These are phyloP conservation scores for Synchytrium microbalum DNA, from an alignment of 371 early-diverging fungal species.

Conservation along the genomic window DNA sequence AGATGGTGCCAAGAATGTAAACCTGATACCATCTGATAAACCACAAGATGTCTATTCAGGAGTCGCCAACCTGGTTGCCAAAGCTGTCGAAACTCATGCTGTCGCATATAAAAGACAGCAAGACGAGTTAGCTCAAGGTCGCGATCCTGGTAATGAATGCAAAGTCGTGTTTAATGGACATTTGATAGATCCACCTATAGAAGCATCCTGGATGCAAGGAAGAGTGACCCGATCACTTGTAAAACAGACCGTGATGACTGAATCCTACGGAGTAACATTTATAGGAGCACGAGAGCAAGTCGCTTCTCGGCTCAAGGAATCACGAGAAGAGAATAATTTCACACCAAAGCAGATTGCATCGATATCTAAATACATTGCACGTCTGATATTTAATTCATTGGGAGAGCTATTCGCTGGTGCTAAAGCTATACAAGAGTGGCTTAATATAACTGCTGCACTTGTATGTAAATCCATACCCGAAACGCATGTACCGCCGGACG, in stretches of 20 bases:
- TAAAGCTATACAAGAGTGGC: conserved; percentile 85
- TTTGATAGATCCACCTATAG: conserved; percentile 2
- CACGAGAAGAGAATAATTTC: conserved; percentile 15
- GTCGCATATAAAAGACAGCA: conserved; percentile 37
- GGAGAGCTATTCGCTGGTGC: conserved; percentile 78
- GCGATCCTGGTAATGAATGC: not conserved
- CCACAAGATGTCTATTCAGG: conserved; percentile 94
- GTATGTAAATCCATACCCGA: conserved; percentile 73
- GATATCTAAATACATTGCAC: conserved; percentile 59
- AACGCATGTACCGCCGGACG: conserved; percentile 25
- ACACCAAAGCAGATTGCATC: conserved; percentile 27
- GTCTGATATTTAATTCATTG: conserved; percentile 70
- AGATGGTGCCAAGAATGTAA: conserved; percentile 87
- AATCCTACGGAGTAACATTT: conserved; percentile 96
- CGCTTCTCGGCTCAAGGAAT: conserved; percentile 55
- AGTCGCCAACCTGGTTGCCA: conserved; percentile 70
- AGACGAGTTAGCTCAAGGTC: not conserved
- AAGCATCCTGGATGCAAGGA: conserved; percentile 33
- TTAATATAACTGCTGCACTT: conserved; percentile 78
- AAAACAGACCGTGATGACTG: conserved; percentile 99
- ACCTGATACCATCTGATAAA: conserved; percentile 72
- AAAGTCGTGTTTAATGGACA: not conserved
- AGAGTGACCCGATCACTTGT: conserved; percentile 87
- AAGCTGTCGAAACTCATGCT: conserved; percentile 54
- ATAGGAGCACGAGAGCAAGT: conserved; percentile 91